Evolutionary conservation across 2,329 filamentous ascomycete genomes (phyloP), one percentile per base, ranked within the genome.

Genomic region (Colletotrichum sp.): DNA sequence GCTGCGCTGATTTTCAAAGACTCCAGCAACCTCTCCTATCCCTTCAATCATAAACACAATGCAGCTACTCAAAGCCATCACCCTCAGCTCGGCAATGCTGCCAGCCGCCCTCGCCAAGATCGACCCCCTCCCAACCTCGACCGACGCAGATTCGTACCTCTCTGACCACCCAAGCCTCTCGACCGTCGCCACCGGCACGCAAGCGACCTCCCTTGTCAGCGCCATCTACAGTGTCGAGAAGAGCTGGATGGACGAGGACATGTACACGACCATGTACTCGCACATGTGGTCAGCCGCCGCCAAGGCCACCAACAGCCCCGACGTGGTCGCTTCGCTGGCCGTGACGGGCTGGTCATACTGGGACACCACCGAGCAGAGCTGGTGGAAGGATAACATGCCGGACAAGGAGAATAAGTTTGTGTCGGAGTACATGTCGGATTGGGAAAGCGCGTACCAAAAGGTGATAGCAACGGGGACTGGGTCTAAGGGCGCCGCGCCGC

Each of bases 201-300:
- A 67, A 7, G 69, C 69, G 6, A 75, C 72, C 8, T 72, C 68
- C 19, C 68, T 75, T 28, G 68, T 63, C 19, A 75, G 61, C 27
- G 77, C 75, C 6, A 66, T 78, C 28, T 77, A 71, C 61, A 69
- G 73, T 16, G 76, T 77, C 57, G 71, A 78, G 4, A 27, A 36
- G 15, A 68, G 65, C 34, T 78, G 72, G 61, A 55, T 16, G 55
- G 68, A 71, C 65, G 68, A 66, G 44, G 28, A 61, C 3, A 48
- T 63, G 36, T 78, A 61, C 67, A 68, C 61, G 22, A 75, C 77
- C 22, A 71, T 78, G 44, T 64, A 68, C 61, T 66, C 65, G 19
- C 69, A 78, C 74, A 71, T 78, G 39, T 77, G 61, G 66, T 73
- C 76, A 39, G 77, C 76, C 34, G 77, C 74, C 36, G 77, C 77